phyloP scores from a whole-genome alignment of 2,329 filamentous ascomycete species.

The Aureobasidium sp. region DNA sequence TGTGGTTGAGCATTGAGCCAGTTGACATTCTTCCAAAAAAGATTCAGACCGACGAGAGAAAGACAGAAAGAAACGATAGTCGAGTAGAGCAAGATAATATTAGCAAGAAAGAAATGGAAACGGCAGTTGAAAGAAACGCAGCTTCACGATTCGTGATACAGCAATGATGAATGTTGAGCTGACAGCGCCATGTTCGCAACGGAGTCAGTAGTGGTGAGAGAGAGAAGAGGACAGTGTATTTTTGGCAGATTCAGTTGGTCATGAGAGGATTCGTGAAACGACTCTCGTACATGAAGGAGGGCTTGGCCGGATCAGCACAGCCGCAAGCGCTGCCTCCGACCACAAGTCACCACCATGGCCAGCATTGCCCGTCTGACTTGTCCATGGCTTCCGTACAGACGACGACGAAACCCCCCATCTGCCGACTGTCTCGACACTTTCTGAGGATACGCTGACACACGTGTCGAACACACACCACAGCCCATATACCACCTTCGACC shows the following conservation, averaged over 20 bases:
- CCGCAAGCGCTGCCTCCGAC: conserved; percentile 7
- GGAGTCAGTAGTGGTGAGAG: no score
- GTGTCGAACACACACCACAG: neutral
- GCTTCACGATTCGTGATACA: neutral
- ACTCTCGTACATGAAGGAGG: neutral
- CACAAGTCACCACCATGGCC: neutral
- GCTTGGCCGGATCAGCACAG: conserved; percentile 13
- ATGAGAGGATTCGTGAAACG: neutral
- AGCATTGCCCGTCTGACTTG: neutral
- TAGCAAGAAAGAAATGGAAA: neutral
- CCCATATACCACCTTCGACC: neutral
- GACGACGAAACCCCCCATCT: neutral
- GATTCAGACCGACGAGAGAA: neutral
- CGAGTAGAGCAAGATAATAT: neutral
- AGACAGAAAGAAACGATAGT: neutral
- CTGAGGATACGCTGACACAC: neutral
- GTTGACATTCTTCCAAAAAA: neutral
- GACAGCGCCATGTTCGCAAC: neutral
- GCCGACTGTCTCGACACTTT: neutral
- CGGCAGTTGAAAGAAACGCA: neutral
- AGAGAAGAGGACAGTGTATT: neutral
- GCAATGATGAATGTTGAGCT: neutral
- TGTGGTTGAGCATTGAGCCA: neutral
- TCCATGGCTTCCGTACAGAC: neutral
- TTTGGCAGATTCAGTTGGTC: neutral